A percentile compares a stretch with the other conserved stretches of the same genome.
Evolutionary conservation across 345 rosid species (phyloP).

Genomic region (Heritiera littoralis): DNA sequence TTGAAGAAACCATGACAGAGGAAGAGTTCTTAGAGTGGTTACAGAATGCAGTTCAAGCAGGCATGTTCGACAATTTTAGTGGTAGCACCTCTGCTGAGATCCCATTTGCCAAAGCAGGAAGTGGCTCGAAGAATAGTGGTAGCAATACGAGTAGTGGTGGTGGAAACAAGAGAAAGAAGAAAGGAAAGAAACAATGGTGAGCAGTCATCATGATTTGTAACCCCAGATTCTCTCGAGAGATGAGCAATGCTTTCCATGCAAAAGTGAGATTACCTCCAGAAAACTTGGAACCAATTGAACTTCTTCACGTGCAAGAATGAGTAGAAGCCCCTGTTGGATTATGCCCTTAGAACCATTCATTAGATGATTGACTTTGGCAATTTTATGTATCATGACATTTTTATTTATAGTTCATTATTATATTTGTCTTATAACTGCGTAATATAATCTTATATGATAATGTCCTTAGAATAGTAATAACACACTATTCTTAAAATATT

Average conservation of each 20-base stretch:
- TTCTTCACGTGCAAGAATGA: constrained; percentile 16
- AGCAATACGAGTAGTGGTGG: constrained; percentile 35
- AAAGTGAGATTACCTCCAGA: not conserved
- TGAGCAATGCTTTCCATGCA: not conserved
- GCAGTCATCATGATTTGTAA: not conserved
- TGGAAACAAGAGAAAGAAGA: constrained; percentile 69
- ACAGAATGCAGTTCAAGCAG: constrained; percentile 82
- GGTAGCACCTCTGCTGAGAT: constrained; percentile 37
- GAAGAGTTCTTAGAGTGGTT: constrained; percentile 88
- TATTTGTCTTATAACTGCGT: too few species aligned
- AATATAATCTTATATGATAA: too few species aligned
- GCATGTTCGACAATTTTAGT: constrained; percentile 58
- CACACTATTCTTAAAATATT: too few species aligned
- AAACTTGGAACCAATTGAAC: constrained; percentile 13
- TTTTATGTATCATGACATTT: too few species aligned
- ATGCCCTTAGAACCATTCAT: too few species aligned
- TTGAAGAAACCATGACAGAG: constrained; percentile 88
- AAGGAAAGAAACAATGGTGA: constrained; percentile 84
- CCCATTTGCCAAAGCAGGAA: constrained; percentile 46
- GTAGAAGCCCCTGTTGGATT: not conserved
- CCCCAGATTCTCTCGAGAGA: not conserved
- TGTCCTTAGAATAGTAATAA: too few species aligned
- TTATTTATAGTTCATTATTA: too few species aligned
- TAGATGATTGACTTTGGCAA: too few species aligned
- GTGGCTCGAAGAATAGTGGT: constrained; percentile 39